These are phyloP conservation scores for Penicillium manginii DNA, from an alignment of 495 filamentous ascomycete genomes.

Conservation along the genomic window DNA sequence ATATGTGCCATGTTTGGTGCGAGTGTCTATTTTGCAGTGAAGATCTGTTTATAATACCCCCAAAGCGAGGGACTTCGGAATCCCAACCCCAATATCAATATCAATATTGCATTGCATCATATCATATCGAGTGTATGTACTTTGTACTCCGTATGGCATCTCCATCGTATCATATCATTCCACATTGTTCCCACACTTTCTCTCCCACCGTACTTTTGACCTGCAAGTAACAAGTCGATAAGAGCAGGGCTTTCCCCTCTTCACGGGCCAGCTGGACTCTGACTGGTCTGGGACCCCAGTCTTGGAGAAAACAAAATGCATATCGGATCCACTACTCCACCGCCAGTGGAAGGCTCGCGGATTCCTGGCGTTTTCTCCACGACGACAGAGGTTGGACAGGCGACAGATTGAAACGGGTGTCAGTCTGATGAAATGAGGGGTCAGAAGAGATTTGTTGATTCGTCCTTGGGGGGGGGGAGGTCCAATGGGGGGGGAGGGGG, in stretches of 20 bases:
- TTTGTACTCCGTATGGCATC: too few species aligned
- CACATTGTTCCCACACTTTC: background rate
- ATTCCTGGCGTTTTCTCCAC: background rate
- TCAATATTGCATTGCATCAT: too few species aligned
- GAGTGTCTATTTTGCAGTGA: background rate
- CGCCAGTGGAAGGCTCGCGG: constrained; percentile 8
- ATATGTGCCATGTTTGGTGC: too few species aligned
- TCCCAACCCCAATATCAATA: background rate
- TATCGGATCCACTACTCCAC: constrained; percentile 38
- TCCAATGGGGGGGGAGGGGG: background rate
- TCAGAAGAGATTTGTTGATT: background rate
- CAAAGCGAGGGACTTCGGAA: constrained; percentile 4
- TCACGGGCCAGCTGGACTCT: background rate
- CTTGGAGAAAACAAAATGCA: constrained; percentile 34
- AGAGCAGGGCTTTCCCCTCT: constrained; percentile 7
- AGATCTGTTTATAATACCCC: constrained; percentile 1
- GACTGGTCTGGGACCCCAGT: constrained; percentile 1
- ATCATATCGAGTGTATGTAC: too few species aligned
- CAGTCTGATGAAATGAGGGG: background rate
- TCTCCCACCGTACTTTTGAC: background rate
- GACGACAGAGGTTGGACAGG: background rate
- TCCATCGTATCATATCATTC: background rate
- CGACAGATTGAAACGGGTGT: background rate
- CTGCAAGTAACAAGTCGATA: constrained; percentile 1
- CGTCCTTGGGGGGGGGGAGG: background rate